A percentile compares a stretch with the other conserved stretches of the same genome.
Evolutionary conservation across 73 alveolate genomes (phyloP).

Genomic region (Paramecium caudatum): DNA sequence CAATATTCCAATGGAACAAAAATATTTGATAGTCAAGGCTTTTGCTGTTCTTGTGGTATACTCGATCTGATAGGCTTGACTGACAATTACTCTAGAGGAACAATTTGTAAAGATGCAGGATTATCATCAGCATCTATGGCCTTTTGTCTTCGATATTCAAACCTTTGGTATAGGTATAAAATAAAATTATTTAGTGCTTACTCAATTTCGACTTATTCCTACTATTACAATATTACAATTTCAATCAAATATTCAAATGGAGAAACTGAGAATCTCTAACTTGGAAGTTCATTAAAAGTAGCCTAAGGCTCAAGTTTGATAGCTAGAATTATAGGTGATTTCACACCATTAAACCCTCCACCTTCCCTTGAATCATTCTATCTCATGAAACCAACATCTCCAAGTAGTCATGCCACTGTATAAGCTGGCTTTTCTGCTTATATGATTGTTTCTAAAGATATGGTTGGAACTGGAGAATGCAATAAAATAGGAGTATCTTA

Average conservation of each 20-base stretch:
- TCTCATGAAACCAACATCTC: conserved; percentile 38
- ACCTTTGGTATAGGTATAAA: conserved; percentile 62
- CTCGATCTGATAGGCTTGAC: conserved; percentile 40
- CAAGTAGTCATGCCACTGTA: background rate
- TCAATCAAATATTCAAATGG: background rate
- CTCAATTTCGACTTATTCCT: background rate
- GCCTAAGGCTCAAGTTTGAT: conserved; percentile 10
- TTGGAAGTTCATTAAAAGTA: conserved; percentile 22
- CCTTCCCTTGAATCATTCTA: conserved; percentile 45
- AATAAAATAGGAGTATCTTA: conserved; percentile 63
- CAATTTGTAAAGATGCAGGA: background rate
- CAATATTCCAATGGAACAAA: background rate
- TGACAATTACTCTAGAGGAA: conserved; percentile 49
- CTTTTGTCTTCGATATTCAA: conserved; percentile 51
- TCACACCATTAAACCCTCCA: conserved; percentile 41
- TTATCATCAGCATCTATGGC: conserved; percentile 58
- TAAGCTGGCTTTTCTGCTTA: conserved; percentile 30
- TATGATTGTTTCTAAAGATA: conserved; percentile 20
- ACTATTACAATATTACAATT: background rate
- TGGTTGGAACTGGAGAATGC: conserved; percentile 31
- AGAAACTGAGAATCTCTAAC: background rate
- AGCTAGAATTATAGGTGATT: conserved; percentile 62
- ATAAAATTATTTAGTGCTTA: conserved; percentile 10
- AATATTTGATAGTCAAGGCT: conserved; percentile 67
- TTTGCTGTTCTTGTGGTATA: conserved; percentile 40